Conservation (phyloP, 495 filamentous ascomycete genomes). For the Neurospora discreta region DNA sequence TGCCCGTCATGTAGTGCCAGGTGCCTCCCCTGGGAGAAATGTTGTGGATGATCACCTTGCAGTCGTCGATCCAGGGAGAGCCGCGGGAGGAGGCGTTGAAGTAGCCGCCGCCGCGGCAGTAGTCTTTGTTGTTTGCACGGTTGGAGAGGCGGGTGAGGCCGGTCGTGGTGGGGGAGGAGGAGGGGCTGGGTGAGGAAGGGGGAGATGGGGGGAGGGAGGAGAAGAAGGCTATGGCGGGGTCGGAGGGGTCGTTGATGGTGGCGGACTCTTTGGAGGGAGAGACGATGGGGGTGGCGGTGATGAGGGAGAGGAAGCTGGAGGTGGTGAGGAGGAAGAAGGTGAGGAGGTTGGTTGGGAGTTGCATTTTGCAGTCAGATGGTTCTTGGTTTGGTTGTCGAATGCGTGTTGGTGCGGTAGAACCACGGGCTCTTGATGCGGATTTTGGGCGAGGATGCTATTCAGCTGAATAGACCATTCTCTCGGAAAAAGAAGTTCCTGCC, state of each 20-base stretch:
- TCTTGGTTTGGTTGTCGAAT: background rate
- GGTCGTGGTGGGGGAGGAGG: background rate
- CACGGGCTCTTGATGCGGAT: background rate
- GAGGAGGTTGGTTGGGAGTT: background rate
- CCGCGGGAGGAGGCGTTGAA: background rate
- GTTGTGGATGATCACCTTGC: background rate
- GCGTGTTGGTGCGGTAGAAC: background rate
- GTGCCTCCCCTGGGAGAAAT: background rate
- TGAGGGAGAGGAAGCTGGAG: background rate
- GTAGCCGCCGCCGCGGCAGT: background rate
- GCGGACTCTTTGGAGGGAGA: background rate
- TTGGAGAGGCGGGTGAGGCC: background rate
- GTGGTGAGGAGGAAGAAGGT: background rate
- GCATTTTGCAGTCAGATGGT: background rate
- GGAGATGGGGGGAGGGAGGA: background rate
- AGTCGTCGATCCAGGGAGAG: background rate
- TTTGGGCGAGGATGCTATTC: background rate
- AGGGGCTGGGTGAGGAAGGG: background rate
- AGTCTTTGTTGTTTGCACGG: background rate
- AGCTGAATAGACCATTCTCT: background rate
- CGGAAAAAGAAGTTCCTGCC: background rate
- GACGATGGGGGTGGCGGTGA: background rate
- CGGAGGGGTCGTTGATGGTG: background rate
- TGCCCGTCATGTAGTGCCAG: background rate
- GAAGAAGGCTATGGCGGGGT: background rate